Base-by-base conservation (phyloP, 164 flowering plant species). In the Annona cherimola region DNA sequence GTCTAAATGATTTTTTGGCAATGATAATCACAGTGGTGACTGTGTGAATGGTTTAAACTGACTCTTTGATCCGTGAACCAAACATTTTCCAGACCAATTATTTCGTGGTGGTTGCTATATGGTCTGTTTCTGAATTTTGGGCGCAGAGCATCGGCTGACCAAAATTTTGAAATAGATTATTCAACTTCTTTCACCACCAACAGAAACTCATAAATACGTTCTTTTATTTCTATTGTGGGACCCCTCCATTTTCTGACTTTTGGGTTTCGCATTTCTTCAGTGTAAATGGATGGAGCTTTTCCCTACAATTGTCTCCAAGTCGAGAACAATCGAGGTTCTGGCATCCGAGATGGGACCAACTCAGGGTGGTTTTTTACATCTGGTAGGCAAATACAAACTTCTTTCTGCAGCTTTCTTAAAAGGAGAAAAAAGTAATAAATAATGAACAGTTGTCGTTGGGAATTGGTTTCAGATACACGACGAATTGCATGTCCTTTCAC, bases 401-500 rank as follows among this genome's bases (percentile, higher is more conserved):
- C 35, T 26, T 26, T 26, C 35, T 26, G 35, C 35, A 26, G 35
- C 35, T 26, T 26, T 26, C 35, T 26, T 26, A 26, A 26, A 1
- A 26, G 35, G 35, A 26, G 16, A 39, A 7, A 35, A 43, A n/a
- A 11, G 7, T 54, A 26, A 26, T 26, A 35, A 18, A 35, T 19
- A 39, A 20, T 44, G 54, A 18, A 20, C 41, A 66, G 40, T n/a
- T 67, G 62, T 44, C 20, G 35, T 54, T 11, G 55, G 45, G 9
- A 8, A 6, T 62, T 62, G 65, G 12, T 62, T 8, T 35, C 75
- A 95, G 99, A 90, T 95, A 85, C 78, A 85, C 61, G 93, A 91
- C 6, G 93, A 89, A 78, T 74, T 90, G 71, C 94, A 90, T 77
- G 81, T 87, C 59, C 87, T 85, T 50, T 89, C 98, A 0, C 93